Conservation (phyloP, 108 stramenopile species). For the Chaetoceros tenuissimus region DNA sequence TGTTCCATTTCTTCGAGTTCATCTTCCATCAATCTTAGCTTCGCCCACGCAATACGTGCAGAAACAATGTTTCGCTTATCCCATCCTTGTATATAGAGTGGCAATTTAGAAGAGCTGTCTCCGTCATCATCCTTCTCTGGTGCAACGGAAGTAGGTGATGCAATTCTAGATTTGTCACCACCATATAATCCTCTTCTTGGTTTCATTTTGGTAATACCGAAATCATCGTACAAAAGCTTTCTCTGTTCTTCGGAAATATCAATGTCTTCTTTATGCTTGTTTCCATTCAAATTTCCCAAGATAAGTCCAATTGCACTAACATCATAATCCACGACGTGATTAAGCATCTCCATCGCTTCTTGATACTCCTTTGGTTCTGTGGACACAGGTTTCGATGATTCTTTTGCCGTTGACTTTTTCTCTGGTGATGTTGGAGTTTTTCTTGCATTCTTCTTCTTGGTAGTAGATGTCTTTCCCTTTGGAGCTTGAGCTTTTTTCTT, state of each 20-base stretch:
- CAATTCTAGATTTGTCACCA: constrained; percentile 2
- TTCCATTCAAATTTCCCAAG: constrained; percentile 24
- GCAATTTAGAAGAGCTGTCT: constrained; percentile 2
- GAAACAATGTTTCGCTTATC: constrained; percentile 52
- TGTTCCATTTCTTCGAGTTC: constrained; percentile 18
- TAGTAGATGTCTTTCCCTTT: not conserved
- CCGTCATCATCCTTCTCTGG: too few species aligned
- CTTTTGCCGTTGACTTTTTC: constrained; percentile 6
- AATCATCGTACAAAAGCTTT: constrained; percentile 44
- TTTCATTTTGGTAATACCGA: constrained; percentile 11
- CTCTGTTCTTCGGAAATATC: constrained; percentile 54
- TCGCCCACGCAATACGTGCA: constrained; percentile 59
- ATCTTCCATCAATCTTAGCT: constrained; percentile 47
- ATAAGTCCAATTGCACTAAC: constrained; percentile 41
- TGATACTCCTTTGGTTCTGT: constrained; percentile 49
- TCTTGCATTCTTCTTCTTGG: not conserved
- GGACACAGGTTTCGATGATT: constrained; percentile 8
- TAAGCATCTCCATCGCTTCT: constrained; percentile 60
- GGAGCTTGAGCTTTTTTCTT: constrained; percentile 8
- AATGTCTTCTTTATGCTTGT: constrained; percentile 6
- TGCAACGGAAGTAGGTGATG: constrained; percentile 16
- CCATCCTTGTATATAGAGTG: constrained; percentile 47
- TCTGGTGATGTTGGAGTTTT: not conserved
- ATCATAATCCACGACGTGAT: constrained; percentile 68
- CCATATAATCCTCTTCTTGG: constrained; percentile 7